phyloP scores from a whole-genome alignment of 177 flowering plant species.

The Vitis hybrid region DNA sequence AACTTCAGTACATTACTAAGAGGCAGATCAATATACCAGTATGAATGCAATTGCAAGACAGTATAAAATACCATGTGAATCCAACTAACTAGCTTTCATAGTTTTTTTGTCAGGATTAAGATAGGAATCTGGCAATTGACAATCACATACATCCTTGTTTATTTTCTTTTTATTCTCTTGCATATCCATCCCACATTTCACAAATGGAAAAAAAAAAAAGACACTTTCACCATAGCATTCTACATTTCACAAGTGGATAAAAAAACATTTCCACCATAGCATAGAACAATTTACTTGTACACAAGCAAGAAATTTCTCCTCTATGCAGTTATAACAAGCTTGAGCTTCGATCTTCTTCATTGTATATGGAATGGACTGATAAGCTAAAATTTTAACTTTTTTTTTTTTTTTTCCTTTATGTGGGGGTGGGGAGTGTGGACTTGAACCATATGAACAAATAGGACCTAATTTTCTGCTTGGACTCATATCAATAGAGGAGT shows the following conservation, averaged over 20 bases:
- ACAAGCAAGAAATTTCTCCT: neutral
- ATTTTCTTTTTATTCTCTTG: neutral
- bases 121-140: neutral
- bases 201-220: neutral
- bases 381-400: neutral
- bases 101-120: neutral
- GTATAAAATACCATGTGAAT: neutral
- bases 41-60: neutral
- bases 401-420: no score
- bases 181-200: neutral
- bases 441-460: neutral
- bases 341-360: neutral
- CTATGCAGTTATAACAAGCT: neutral
- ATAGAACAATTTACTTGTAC: neutral
- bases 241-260: no score
- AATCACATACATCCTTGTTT: neutral
- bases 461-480: neutral
- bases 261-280: no score
- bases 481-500: neutral
- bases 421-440: neutral
- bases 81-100: neutral
- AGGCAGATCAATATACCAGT: neutral
- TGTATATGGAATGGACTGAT: neutral
- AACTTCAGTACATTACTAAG: slow-evolving; percentile 1
- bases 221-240: neutral